Conservation (phyloP, 257 asterid genomes). For the Orobanche coerulescens region DNA sequence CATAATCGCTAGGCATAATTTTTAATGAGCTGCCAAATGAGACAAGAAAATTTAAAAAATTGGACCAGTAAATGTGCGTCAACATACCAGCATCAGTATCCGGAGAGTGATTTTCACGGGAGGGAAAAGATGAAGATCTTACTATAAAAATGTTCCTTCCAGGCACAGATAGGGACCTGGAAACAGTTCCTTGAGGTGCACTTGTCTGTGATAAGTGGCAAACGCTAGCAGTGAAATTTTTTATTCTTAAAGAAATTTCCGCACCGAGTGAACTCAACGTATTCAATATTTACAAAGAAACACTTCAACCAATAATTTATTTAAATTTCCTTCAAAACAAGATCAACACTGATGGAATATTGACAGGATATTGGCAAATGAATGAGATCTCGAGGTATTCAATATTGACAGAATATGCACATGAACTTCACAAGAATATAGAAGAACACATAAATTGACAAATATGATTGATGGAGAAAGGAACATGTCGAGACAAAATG, state of each 20-base stretch:
- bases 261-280: neutral
- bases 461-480: neutral
- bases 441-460: neutral
- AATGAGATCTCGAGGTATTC: no score
- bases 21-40: neutral
- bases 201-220: conserved; percentile 35
- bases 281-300: neutral
- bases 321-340: no score
- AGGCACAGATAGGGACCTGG: conserved; percentile 91
- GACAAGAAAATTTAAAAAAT: neutral
- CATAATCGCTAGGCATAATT: neutral
- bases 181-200: conserved; percentile 37
- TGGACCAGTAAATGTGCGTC: neutral
- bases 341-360: no score
- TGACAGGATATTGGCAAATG: no score
- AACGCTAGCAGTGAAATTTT: neutral
- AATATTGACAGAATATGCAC: neutral
- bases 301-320: no score
- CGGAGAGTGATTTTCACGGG: conserved; percentile 43
- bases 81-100: conserved; percentile 56
- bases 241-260: no score
- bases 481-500: neutral
- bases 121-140: conserved; percentile 60
- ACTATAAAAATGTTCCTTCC: conserved; percentile 59
- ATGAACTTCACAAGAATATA: neutral